These are phyloP conservation scores for Daldinia concentrica DNA, from an alignment of 495 filamentous ascomycete species.

Conservation along the genomic window DNA sequence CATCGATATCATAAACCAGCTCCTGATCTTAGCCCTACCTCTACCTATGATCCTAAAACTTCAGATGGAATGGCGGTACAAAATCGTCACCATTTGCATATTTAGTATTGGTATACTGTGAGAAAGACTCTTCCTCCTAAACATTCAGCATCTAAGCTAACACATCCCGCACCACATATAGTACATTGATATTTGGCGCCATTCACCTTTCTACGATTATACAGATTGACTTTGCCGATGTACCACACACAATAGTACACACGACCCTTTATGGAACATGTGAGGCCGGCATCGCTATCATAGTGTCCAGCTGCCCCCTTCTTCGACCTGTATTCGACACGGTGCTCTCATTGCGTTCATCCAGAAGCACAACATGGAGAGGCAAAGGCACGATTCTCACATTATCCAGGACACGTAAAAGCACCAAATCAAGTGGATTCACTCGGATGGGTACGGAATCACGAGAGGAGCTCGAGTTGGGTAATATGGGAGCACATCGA, in stretches of 20 bases:
- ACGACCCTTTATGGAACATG: constrained; percentile 29
- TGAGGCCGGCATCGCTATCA: constrained; percentile 32
- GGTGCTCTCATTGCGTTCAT: constrained; percentile 1
- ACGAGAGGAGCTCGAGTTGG: constrained; percentile 30
- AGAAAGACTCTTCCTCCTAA: constrained; percentile 13
- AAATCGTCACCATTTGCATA: constrained; percentile 45
- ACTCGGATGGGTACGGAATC: constrained; percentile 33
- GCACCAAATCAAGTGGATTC: constrained; percentile 38
- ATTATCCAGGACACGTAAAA: constrained; percentile 24
- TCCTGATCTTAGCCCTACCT: constrained; percentile 50
- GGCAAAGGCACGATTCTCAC: constrained; percentile 14
- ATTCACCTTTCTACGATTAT: constrained; percentile 24
- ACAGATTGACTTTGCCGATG: constrained; percentile 23
- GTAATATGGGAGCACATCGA: constrained; percentile 40
- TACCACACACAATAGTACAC: constrained; percentile 21
- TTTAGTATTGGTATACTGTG: constrained; percentile 52
- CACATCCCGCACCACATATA: not conserved
- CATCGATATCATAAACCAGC: constrained; percentile 46
- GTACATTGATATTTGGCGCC: constrained; percentile 26
- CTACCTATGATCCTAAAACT: constrained; percentile 50
- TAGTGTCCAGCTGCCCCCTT: constrained; percentile 38
- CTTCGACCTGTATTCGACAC: constrained; percentile 33
- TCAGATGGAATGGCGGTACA: constrained; percentile 47
- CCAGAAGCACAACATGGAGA: constrained; percentile 8
- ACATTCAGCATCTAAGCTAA: constrained; percentile 5